Percentiles rank a stretch among this genome's conserved stretches.
Evolutionary conservation across 768 basidiomycete species (phyloP).

Genomic region (Suillus variegatus): DNA sequence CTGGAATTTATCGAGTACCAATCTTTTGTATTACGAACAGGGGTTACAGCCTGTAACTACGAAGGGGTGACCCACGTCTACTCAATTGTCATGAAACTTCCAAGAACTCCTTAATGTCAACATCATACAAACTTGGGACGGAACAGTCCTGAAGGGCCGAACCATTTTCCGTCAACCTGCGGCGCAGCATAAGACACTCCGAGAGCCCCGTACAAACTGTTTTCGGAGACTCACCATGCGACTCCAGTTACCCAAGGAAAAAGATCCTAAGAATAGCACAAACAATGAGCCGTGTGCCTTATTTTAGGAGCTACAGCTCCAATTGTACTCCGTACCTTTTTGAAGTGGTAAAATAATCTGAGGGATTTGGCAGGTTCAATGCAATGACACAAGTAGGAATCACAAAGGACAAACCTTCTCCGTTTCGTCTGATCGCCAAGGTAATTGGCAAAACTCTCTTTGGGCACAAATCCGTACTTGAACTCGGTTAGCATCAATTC

Average conservation of each 20-base stretch:
- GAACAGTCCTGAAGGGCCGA: conserved; percentile 42
- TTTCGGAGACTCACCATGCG: conserved; percentile 53
- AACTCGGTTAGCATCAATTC: conserved; percentile 90
- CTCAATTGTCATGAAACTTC: not conserved
- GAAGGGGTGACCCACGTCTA: not conserved
- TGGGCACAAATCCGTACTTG: conserved; percentile 86
- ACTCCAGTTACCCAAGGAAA: conserved; percentile 65
- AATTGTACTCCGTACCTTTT: conserved; percentile 54
- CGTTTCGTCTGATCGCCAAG: conserved; percentile 78
- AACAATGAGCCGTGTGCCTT: not conserved
- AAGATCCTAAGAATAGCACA: conserved; percentile 24
- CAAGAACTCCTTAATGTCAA: conserved; percentile 7
- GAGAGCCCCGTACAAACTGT: conserved; percentile 54
- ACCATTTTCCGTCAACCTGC: conserved; percentile 48
- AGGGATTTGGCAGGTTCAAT: conserved; percentile 11
- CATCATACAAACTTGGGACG: conserved; percentile 38
- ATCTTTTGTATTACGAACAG: not conserved
- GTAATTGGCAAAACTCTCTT: conserved; percentile 76
- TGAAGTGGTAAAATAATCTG: conserved; percentile 84
- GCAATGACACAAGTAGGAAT: not conserved
- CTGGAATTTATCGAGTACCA: not conserved
- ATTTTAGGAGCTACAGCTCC: conserved; percentile 1
- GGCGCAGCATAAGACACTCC: conserved; percentile 60
- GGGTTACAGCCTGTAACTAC: too few species aligned
- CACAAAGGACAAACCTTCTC: conserved; percentile 52